Conservation (phyloP, 1,139 yeast species). For the Taiozyma sp. region DNA sequence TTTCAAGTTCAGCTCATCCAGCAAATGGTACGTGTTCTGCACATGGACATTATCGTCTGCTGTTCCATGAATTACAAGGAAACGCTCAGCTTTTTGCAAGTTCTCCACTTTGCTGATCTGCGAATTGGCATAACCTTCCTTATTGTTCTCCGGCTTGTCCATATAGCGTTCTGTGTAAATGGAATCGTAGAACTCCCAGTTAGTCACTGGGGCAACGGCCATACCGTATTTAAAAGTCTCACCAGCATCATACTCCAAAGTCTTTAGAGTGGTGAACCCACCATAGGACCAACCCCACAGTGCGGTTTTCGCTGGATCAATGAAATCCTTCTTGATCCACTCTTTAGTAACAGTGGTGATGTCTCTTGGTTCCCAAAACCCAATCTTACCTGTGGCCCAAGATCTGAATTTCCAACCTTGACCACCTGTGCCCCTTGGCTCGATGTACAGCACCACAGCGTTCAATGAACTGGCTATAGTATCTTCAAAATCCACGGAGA, state of each 20-base stretch:
- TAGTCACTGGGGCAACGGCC: conserved; percentile 89
- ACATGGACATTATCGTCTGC: conserved; percentile 97
- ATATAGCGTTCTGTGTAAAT: conserved; percentile 89
- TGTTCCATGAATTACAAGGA: conserved; percentile 89
- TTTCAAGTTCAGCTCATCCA: conserved; percentile 61
- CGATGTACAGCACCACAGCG: conserved; percentile 75
- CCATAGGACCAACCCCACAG: conserved; percentile 98
- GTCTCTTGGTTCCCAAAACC: conserved; percentile 86
- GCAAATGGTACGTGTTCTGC: conserved; percentile 72
- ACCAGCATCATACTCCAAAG: conserved; percentile 68
- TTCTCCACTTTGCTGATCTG: conserved; percentile 42
- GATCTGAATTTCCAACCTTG: conserved; percentile 74
- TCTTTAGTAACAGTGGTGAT: conserved; percentile 58
- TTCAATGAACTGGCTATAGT: conserved; percentile 62
- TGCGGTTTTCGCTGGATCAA: conserved; percentile 64
- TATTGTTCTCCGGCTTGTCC: conserved; percentile 58
- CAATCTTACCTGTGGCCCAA: conserved; percentile 65
- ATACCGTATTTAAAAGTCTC: conserved; percentile 66
- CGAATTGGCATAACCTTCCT: conserved; percentile 43
- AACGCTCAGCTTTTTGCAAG: conserved; percentile 48
- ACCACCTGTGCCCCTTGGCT: conserved; percentile 94
- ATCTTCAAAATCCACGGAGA: conserved; percentile 59
- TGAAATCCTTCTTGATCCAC: conserved; percentile 51
- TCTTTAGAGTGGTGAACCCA: conserved; percentile 73
- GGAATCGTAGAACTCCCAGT: conserved; percentile 76